A percentile compares a stretch with the other conserved stretches of the same genome.
These are phyloP conservation scores for Pichia sp. DNA, from an alignment of 1,139 yeast species.

Conservation along the genomic window DNA sequence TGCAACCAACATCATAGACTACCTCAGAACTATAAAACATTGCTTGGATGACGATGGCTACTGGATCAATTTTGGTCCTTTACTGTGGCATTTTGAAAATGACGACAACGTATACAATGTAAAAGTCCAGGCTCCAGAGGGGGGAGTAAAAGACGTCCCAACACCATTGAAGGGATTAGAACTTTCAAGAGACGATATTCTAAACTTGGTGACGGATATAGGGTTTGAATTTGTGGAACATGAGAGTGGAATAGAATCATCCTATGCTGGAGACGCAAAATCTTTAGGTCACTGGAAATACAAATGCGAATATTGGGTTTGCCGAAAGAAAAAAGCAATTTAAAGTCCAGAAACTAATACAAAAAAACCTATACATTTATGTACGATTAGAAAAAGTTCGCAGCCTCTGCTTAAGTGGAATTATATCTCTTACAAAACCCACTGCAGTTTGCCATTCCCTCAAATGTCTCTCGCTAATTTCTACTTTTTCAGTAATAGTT, in stretches of 20 bases:
- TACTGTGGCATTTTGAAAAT: constrained; percentile 80
- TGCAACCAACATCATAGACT: constrained; percentile 66
- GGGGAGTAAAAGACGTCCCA: constrained; percentile 25
- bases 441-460: constrained; percentile 21
- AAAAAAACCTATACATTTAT: neutral
- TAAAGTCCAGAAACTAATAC: neutral
- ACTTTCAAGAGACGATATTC: constrained; percentile 55
- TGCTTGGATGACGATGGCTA: constrained; percentile 51
- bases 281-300: constrained; percentile 58
- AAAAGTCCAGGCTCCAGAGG: constrained; percentile 31
- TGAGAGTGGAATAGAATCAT: constrained; percentile 43
- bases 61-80: constrained; percentile 86
- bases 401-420: constrained; percentile 11
- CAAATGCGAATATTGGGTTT: constrained; percentile 72
- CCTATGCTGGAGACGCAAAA: constrained; percentile 53
- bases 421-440: constrained; percentile 17
- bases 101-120: constrained; percentile 35
- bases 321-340: constrained; percentile 31
- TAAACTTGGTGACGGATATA: constrained; percentile 42
- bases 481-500: constrained; percentile 1
- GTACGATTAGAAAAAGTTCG: neutral
- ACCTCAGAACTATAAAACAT: constrained; percentile 53
- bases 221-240: constrained; percentile 53
- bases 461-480: constrained; percentile 19
- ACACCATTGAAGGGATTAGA: constrained; percentile 55